Evolutionary conservation across 2,329 filamentous ascomycete species (phyloP), one percentile per base, ranked within the genome.

Genomic region (Cladobotryum mycophilum): DNA sequence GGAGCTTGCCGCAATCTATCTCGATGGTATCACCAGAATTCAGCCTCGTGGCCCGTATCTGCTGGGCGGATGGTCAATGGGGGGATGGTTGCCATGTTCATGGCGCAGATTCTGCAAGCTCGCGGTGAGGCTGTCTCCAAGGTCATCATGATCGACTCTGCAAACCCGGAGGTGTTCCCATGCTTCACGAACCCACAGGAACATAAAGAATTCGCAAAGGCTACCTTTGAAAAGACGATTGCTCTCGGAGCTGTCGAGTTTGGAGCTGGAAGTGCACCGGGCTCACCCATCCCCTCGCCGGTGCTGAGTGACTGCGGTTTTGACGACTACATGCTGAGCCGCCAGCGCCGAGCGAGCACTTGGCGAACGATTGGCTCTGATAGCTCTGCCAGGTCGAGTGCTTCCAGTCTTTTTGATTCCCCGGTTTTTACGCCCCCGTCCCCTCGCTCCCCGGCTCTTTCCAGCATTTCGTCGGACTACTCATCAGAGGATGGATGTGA

Each of bases 91-190:
- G 58, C 59, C 40, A 59, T 60, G 57, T 53, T 56, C 46, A 60
- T 60, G 56, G 58, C 58, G 0, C 54, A 58, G 42, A 48, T 55
- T 33, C 53, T 60, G 18, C 47, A 54, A 9, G 43, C 52, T 2
- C 49, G 40, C 5, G 55, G 53, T 9, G 53, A 58, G 41, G 50
- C 55, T 5, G 54, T 59, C 4, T 37, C 51, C 48, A 58, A 59
- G 33, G 57, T 60, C 42, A 56, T 60, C 53, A 60, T 60, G 58
- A 58, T 60, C 22, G 58, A 60, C 41, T 60, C 58, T 20, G 56
- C 52, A 34, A 60, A 60, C 42, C 58, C 58, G 13, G 58, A 60
- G 42, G 53, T 49, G 2, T 58, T 60, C 20, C 57, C 56, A 2
- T 34, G 35, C 8, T 58, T 60, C 37, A n/a, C n/a, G 13, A 44